Evolutionary conservation across 208 protist species (phyloP).

Genomic region (Crithidia bombi): DNA sequence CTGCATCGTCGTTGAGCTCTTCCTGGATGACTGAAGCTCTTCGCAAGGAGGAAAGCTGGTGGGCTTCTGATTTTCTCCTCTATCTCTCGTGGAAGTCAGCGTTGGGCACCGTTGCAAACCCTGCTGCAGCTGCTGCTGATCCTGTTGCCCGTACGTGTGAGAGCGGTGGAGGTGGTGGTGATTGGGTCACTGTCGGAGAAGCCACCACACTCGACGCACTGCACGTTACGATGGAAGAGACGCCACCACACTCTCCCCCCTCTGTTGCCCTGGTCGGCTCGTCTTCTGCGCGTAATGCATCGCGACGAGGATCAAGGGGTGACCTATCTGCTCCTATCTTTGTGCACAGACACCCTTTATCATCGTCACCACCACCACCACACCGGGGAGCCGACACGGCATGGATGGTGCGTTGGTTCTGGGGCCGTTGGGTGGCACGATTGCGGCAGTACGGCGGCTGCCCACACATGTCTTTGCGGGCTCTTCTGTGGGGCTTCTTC

Average conservation of each 20-base stretch:
- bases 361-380: background rate
- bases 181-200: too few relatives aligned
- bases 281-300: too few relatives aligned
- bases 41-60: conserved; percentile 14
- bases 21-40: background rate
- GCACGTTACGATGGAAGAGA: too few relatives aligned
- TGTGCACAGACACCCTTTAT: too few relatives aligned
- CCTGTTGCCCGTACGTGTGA: too few relatives aligned
- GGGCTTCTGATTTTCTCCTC: conserved; percentile 19
- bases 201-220: too few relatives aligned
- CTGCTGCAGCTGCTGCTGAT: too few relatives aligned
- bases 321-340: too few relatives aligned
- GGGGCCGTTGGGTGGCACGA: conserved; percentile 22
- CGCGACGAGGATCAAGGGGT: too few relatives aligned
- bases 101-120: background rate
- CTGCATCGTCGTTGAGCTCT: background rate
- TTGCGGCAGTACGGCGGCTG: conserved; percentile 23
- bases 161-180: too few relatives aligned
- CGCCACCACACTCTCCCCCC: too few relatives aligned
- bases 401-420: conserved; percentile 16
- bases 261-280: too few relatives aligned
- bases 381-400: background rate
- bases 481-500: conserved; percentile 54
- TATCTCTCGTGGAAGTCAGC: conserved; percentile 18
- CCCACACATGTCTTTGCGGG: conserved; percentile 35